Percentiles rank a stretch among this genome's conserved stretches.
phyloP scores from a whole-genome alignment of 2,329 filamentous ascomycete species.

The Paramyrothecium roridum region DNA sequence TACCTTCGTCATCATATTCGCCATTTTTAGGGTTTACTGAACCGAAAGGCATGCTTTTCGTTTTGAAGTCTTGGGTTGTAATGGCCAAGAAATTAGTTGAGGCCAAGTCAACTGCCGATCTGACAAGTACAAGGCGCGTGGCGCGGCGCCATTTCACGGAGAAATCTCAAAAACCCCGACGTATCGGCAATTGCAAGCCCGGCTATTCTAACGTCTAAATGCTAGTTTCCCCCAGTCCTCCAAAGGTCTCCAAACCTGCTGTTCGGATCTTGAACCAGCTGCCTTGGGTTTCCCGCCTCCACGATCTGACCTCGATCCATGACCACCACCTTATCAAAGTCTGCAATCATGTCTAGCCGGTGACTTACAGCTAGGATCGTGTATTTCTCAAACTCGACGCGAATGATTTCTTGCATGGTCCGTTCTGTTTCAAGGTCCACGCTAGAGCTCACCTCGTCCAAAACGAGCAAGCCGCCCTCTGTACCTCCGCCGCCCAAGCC shows the following conservation, averaged over 20 bases:
- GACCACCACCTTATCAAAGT: slow-evolving; percentile 41
- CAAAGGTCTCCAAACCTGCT: background rate
- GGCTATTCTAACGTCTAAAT: background rate
- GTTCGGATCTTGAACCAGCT: background rate
- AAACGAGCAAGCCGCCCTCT: slow-evolving; percentile 18
- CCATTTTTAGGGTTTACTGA: no score
- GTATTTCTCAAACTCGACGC: slow-evolving; percentile 20
- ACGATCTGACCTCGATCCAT: slow-evolving; percentile 38
- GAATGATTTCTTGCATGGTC: slow-evolving; percentile 24
- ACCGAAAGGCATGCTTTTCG: no score
- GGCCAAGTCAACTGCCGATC: no score
- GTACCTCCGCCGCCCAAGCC: background rate
- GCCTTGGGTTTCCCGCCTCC: slow-evolving; percentile 18
- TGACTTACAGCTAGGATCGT: slow-evolving; percentile 44
- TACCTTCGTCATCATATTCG: no score
- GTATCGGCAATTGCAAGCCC: no score
- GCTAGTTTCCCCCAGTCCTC: background rate
- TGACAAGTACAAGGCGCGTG: no score
- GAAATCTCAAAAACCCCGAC: no score
- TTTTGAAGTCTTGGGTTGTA: no score
- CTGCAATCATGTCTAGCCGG: slow-evolving; percentile 38
- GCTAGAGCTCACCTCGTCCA: slow-evolving; percentile 27
- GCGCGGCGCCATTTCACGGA: no score
- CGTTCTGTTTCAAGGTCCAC: slow-evolving; percentile 27
- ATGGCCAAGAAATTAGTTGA: no score